Percentiles rank a stretch among this genome's conserved stretches.
phyloP scores from a whole-genome alignment of 331 rosid genomes.

The Acacia pycnantha region DNA sequence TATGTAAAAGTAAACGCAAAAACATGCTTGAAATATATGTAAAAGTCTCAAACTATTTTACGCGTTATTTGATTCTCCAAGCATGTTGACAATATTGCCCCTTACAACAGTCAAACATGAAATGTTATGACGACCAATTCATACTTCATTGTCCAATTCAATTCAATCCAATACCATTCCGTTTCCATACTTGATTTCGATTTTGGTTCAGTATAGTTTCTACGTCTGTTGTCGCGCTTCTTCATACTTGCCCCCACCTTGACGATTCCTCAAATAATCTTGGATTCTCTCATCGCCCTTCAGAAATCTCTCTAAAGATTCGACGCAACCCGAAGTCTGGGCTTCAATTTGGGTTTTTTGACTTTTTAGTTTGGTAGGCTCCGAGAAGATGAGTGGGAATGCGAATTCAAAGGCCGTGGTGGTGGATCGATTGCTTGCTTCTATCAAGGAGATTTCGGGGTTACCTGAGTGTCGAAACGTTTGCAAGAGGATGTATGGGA shows the following conservation, averaged over 20 bases:
- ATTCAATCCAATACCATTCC: background rate
- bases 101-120: background rate
- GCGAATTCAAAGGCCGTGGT: conserved; percentile 37
- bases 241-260: conserved; percentile 10
- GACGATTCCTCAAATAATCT: conserved; percentile 1
- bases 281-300: conserved; percentile 30
- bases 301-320: conserved; percentile 1
- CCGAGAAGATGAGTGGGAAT: conserved; percentile 51
- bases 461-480: conserved; percentile 70
- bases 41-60: too few species aligned
- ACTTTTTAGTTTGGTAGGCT: background rate
- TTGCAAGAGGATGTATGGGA: conserved; percentile 68
- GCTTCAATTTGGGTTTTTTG: background rate
- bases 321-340: conserved; percentile 13
- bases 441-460: conserved; percentile 61
- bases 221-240: conserved; percentile 16
- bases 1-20: too few species aligned
- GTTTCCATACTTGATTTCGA: background rate
- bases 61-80: too few species aligned
- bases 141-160: background rate
- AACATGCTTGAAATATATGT: too few species aligned
- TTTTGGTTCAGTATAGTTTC: background rate
- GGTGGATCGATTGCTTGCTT: conserved; percentile 55
- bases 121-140: background rate
- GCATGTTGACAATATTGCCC: background rate